These are phyloP conservation scores for Fragaria iinumae DNA, from an alignment of 306 rosid species.

Conservation along the genomic window DNA sequence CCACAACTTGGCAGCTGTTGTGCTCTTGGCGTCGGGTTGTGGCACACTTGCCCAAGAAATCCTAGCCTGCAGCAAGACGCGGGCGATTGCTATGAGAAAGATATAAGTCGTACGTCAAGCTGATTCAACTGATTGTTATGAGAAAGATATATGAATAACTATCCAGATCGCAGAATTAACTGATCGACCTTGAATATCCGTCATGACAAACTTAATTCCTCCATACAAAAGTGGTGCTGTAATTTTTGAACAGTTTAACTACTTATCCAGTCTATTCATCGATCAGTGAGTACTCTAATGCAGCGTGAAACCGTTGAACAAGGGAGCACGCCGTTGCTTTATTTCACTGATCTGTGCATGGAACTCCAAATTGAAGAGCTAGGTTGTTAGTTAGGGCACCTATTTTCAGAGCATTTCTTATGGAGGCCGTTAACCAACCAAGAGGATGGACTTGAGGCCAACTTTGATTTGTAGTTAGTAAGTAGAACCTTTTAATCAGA, in stretches of 20 bases:
- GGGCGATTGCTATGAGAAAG: background rate
- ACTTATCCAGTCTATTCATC: background rate
- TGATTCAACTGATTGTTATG: background rate
- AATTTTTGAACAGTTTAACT: background rate
- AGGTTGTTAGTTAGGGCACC: conserved; percentile 29
- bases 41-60: too few relatives aligned
- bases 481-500: background rate
- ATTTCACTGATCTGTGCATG: background rate
- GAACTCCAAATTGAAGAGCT: conserved; percentile 7
- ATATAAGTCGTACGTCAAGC: background rate
- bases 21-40: too few relatives aligned
- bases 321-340: background rate
- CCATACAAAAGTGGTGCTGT: background rate
- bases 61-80: too few relatives aligned
- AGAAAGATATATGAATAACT: background rate
- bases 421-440: conserved; percentile 38
- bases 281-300: background rate
- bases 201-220: background rate
- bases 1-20: too few relatives aligned
- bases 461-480: conserved; percentile 21
- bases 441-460: conserved; percentile 15
- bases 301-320: background rate
- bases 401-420: conserved; percentile 34
- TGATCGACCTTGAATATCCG: background rate
- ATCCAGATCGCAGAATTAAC: background rate